Base-by-base conservation (phyloP, 1,284 basidiomycete genomes). In the Austroboletus niveus region DNA sequence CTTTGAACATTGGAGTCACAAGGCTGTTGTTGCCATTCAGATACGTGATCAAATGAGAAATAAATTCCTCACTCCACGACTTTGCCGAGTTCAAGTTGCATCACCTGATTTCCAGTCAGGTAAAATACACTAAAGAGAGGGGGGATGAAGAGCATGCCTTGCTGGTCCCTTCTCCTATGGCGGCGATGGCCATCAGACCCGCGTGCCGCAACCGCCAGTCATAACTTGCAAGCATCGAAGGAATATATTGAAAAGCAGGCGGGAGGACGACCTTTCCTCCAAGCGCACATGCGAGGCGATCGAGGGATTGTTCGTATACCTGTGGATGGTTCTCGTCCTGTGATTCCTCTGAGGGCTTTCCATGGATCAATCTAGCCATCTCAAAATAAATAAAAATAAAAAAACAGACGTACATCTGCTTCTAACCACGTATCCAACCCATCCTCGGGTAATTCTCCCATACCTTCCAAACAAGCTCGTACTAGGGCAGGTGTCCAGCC, bases 121-220 rank as follows among this genome's bases (percentile, higher is more conserved):
- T 24, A 11, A 30, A 38, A 31, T 14, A 11, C n/a, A 41, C 27
- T 51, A n/a, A 44, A 35, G 22, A 45, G 54, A 32, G 22, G 17
- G 9, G 7, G 17, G 4, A 8, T 14, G 29, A 27, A 4, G 31
- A 36, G 51, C 57, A 30, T 49, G 83, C 82, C 72, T 81, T 84
- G 42, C 78, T 81, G 0, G 86, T 89, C 1, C 87, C 89, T 67
- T 92, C 89, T 0, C 80, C 87, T 53, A 90, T 85, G 0, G 85
- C 79, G 1, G 87, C 87, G 49, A 91, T 85, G 0, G 88, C 87
- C 80, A 91, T 88, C 17, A 94, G 70, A 7, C 87, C 89, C 0
- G 88, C 87, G 60, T 94, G 90, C 39, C 90, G 75, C 32, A 84
- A 78, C 45, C 87, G 75, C 92, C 91, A 94, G 65, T 93, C 89